A percentile compares a stretch with the other conserved stretches of the same genome.
phyloP scores from a whole-genome alignment of 495 filamentous ascomycete species.

The Talaromyces borbonicus region DNA sequence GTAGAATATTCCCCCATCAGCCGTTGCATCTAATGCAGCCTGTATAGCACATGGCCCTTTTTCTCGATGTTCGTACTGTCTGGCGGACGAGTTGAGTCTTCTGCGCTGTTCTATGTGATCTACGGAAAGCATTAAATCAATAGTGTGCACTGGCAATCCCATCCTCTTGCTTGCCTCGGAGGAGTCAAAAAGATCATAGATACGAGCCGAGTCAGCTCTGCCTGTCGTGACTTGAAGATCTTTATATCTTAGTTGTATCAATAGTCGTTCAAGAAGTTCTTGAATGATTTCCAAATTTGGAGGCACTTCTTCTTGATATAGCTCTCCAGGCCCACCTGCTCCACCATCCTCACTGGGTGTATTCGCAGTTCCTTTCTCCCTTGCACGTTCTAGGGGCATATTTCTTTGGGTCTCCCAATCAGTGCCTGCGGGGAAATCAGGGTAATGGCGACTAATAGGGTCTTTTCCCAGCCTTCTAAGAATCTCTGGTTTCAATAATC shows the following conservation, averaged over 20 bases:
- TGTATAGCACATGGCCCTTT: too few species aligned
- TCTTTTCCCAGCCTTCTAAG: slow-evolving; percentile 1
- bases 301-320: neutral
- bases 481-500: slow-evolving; percentile 19
- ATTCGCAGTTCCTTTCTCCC: neutral
- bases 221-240: slow-evolving; percentile 22
- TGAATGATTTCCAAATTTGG: slow-evolving; percentile 7
- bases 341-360: neutral
- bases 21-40: too few species aligned
- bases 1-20: too few species aligned
- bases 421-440: slow-evolving; percentile 1
- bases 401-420: slow-evolving; percentile 4
- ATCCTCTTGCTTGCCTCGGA: too few species aligned
- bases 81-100: too few species aligned
- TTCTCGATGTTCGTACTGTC: too few species aligned
- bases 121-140: too few species aligned
- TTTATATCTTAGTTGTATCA: slow-evolving; percentile 21
- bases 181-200: slow-evolving; percentile 4
- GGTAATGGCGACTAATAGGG: slow-evolving; percentile 23
- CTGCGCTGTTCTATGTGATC: too few species aligned
- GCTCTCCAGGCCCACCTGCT: neutral
- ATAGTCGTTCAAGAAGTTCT: slow-evolving; percentile 18
- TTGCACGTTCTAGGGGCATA: neutral
- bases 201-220: slow-evolving; percentile 6
- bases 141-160: too few species aligned